Base-by-base conservation (phyloP, 139 green algal species). In the Chlorella sorokiniana region DNA sequence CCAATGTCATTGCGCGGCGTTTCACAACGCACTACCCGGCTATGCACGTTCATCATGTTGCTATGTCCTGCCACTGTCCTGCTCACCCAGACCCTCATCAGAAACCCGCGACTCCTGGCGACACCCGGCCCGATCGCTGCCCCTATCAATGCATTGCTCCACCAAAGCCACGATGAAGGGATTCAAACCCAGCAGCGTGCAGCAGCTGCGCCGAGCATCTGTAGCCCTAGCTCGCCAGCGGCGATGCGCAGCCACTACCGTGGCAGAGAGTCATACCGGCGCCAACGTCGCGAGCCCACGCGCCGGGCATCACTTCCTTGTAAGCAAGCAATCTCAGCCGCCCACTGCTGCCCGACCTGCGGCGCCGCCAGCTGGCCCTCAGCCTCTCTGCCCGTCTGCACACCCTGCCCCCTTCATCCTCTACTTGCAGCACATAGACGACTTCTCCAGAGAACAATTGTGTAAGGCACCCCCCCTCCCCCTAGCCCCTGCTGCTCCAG, bases 341-440 rank as follows among this genome's bases (percentile, higher is more conserved):
- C 18, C 56, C 56, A 29, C 22, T 65, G 18, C 18, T 31, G 56
- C 56, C 23, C 18, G 6, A 6, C 10, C 23, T 65, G 56, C 18
- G 18, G 16, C 18, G 18, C 56, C 18, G 56, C 56, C 22, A 33
- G 22, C 18, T 33, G 22, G 10, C 56, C 10, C 56, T 10, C 14
- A 44, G 31, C 31, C 22, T 31, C 22, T n/a, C 25, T 67, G 22
- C 8, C 31, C 18, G 48, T 83, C 82, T 9, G 35, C 42, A 20
- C 65, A 41, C 54, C 90, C 87, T 62, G 89, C 93, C 85, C 48
- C 16, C 48, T 25, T 59, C 14, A 25, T 59, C 14, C 42, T 63
- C 29, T 92, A 96, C 81, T 98, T 98, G 80, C 86, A 98, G 68
- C 96, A 99, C 81, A 93, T 99, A 3, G 96, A 99, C 72, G 96